Evolutionary conservation across 208 protist species (phyloP).

Genomic region (Acanthamoeba triangularis): DNA sequence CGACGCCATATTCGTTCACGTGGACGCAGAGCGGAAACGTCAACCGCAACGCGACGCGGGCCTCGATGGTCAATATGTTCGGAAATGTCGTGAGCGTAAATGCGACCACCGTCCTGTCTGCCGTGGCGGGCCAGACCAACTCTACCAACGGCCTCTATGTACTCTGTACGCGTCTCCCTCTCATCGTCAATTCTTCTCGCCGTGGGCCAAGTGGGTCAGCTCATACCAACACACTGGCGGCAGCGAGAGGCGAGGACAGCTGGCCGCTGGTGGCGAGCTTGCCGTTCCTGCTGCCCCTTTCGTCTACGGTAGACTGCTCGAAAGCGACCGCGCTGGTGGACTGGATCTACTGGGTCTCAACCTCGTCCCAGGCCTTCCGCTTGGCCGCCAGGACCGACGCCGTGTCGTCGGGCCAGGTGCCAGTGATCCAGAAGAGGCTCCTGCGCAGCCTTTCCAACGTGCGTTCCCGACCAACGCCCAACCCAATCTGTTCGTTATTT

Average conservation of each 20-base stretch:
- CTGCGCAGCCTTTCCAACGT: too few species aligned
- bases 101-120: neutral
- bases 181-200: too few species aligned
- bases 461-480: too few species aligned
- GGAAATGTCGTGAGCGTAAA: neutral
- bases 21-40: slow-evolving; percentile 5
- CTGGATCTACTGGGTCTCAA: slow-evolving; percentile 70
- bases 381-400: neutral
- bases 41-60: neutral
- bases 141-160: neutral
- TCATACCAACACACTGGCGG: too few species aligned
- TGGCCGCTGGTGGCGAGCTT: neutral
- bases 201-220: too few species aligned
- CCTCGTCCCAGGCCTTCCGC: neutral
- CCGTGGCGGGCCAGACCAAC: neutral
- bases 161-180: neutral
- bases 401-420: too few species aligned
- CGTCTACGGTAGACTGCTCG: neutral
- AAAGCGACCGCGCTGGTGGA: slow-evolving; percentile 31
- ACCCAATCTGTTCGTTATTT: too few species aligned
- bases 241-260: neutral
- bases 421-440: too few species aligned
- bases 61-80: neutral
- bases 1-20: neutral
- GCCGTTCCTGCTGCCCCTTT: slow-evolving; percentile 40